Base-by-base conservation (phyloP, 2,329 filamentous ascomycete species). In the Aciculosporium take region DNA sequence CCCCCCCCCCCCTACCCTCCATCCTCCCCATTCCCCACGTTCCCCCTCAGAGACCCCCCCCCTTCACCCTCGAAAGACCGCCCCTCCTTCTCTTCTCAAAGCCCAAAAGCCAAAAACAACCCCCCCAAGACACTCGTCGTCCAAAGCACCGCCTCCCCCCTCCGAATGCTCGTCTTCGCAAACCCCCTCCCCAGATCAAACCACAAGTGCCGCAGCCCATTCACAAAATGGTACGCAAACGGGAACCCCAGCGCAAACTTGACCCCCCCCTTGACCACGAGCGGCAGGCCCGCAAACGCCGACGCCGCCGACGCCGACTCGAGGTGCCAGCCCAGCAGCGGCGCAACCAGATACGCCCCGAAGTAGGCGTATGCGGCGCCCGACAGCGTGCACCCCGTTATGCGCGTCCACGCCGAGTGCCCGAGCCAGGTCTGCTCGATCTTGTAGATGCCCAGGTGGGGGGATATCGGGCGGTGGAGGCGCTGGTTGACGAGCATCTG, bases 361-460 rank as follows among this genome's bases (percentile, higher is more conserved):
- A 82, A 79, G 69, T 85, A 94, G 59, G 76, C 62, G 72, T 95
- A 95, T 48, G 94, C 71, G 38, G 69, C 64, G 49, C 81, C 84
- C 45, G 79, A 80, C 51, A 93, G 72, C 45, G 71, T 62, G 56
- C 72, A 65, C 54, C 85, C 88, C n/a, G 85, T 89, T 66, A 94
- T 77, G 56, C 88, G 86, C 68, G 87, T 84, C 64, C 84, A 72
- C 50, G 72, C 71, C 44, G 69, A 77, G 52, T 78, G 79, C 51
- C 72, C 71, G 62, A 84, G 80, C 81, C 80, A 94, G 53, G 85
- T 91, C 66, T 95, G 83, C 63, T 85, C 78, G 45, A 81, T 75
- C 61, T 77, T 74, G 78, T 95, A 95, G 74, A 93, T 88, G 56
- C 66, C 61, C 48, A 95, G 76, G 60, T 95, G 87, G 42, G 88